Conservation (phyloP, 1,284 basidiomycete species). For the Fistulina hepatica region DNA sequence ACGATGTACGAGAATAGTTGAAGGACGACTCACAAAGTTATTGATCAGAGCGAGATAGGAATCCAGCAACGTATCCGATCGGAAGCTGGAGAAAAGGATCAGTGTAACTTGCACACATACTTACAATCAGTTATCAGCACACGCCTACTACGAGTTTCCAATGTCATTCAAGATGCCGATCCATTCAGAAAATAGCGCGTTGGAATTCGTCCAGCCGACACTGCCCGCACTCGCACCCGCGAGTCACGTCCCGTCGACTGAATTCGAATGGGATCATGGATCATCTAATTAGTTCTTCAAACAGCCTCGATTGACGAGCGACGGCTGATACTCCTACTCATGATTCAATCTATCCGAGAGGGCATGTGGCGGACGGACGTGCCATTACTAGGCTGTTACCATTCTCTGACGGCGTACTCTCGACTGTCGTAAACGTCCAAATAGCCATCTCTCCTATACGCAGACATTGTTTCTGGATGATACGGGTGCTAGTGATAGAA, state of each 20-base stretch:
- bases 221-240: conserved; percentile 33
- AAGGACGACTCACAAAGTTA: conserved; percentile 34
- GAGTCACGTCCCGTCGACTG: conserved; percentile 36
- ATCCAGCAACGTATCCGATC: conserved; percentile 36
- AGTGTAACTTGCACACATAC: not conserved
- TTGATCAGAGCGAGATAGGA: conserved; percentile 44
- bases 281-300: too few species aligned
- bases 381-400: conserved; percentile 48
- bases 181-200: conserved; percentile 46
- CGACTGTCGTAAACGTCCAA: too few species aligned
- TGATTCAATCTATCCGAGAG: too few species aligned
- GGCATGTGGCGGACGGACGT: too few species aligned
- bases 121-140: conserved; percentile 24
- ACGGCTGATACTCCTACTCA: too few species aligned
- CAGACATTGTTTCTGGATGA: too few species aligned
- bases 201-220: conserved; percentile 40
- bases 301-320: too few species aligned
- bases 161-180: conserved; percentile 59
- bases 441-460: too few species aligned
- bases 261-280: too few species aligned
- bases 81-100: conserved; percentile 27
- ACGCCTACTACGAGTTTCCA: conserved; percentile 37
- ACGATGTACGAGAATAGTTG: not conserved
- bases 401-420: too few species aligned
- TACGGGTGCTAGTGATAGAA: too few species aligned